Evolutionary conservation across 441 rosid genomes (phyloP).

Genomic region (Pelargonium cotyledonis): DNA sequence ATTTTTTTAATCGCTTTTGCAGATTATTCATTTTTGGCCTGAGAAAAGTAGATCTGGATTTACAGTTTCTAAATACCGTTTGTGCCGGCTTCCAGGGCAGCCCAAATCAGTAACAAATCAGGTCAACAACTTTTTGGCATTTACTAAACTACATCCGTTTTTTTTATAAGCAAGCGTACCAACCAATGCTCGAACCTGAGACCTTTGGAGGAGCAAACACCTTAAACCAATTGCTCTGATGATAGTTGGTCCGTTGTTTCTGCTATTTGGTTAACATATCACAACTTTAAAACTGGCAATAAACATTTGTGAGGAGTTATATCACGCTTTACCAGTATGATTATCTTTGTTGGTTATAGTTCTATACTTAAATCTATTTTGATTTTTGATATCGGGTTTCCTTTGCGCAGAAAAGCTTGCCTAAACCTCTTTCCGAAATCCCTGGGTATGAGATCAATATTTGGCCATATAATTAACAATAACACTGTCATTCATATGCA

Average conservation of each 20-base stretch:
- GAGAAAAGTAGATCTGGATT: constrained; percentile 34
- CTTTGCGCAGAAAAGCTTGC: constrained; percentile 23
- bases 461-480: constrained; percentile 6
- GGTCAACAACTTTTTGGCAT: constrained; percentile 22
- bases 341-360: constrained; percentile 14
- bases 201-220: too few species aligned
- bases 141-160: neutral
- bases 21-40: constrained; percentile 33
- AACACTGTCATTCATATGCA: neutral
- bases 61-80: constrained; percentile 30
- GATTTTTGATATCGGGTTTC: constrained; percentile 30
- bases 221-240: too few species aligned
- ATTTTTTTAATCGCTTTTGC: constrained; percentile 5
- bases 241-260: too few species aligned
- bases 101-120: constrained; percentile 27
- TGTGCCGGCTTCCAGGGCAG: constrained; percentile 31
- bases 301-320: neutral
- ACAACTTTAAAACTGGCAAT: neutral
- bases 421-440: constrained; percentile 22
- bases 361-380: constrained; percentile 10
- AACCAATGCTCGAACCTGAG: too few species aligned
- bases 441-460: constrained; percentile 39
- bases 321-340: neutral
- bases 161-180: too few species aligned
- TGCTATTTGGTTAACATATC: neutral